Evolutionary conservation across 2,329 filamentous ascomycete genomes (phyloP), one percentile per base, ranked within the genome.

Genomic region (Trichoderma atroviride): DNA sequence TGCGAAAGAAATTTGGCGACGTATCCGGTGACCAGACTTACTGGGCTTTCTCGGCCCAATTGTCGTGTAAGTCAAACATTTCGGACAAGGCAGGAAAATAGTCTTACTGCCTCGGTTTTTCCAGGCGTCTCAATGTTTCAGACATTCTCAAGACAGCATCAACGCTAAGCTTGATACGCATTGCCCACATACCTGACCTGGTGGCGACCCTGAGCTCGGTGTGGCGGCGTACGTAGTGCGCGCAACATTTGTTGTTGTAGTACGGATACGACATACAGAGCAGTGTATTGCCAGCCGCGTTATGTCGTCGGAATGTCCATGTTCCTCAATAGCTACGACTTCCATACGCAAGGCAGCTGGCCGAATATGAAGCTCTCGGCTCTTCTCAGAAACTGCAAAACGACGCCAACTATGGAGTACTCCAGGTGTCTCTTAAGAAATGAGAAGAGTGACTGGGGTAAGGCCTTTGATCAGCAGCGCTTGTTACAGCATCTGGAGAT

Each of bases 101-200:
- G 55, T 67, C 37, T 66, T 58, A 47, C 37, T 58, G 53, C 63
- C 62, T 57, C 27, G 57, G 35, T 22, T 58, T 47, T 47, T 24
- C 27, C 52, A 40, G 60, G 47, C 31, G 14, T 27, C 60, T 14
- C 22, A n/a, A 58, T 40, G 55, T 22, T 50, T 67, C 62, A n/a
- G 33, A 61, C 47, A 35, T 43, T 31, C 27, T 55, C 57, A 55
- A 68, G 35, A 22, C 63, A 58, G 35, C 63, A 47, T 7, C 40
- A 31, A 7, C 47, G 47, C 65, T 68, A 68, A 27, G 43, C 65
- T 37, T 31, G 31, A 68, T 68, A 24, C 31, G 24, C 31, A 52
- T 22, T 27, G 65, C 31, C 57, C 56, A 61, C 65, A 68, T 68
- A 31, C 65, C 65, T 68, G 24, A 24, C 43, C 57, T 53, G 55